Conservation (phyloP, 768 basidiomycete species). For the Boletus edulis region DNA sequence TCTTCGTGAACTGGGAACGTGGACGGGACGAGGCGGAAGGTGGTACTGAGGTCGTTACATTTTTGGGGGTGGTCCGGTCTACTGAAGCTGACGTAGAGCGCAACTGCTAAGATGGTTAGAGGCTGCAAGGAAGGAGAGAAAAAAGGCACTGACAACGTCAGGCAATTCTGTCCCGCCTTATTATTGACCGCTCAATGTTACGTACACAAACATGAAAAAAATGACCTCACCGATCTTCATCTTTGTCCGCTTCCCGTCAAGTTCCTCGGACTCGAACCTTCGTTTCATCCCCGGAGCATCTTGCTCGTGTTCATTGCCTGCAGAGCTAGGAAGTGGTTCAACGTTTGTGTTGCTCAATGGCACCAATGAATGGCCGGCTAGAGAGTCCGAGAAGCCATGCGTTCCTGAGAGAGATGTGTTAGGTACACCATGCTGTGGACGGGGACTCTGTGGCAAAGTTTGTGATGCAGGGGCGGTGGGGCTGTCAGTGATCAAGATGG, state of each 20-base stretch:
- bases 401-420: conserved; percentile 23
- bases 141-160: conserved; percentile 42
- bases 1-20: conserved; percentile 55
- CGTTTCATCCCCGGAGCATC: conserved; percentile 70
- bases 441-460: conserved; percentile 32
- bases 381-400: conserved; percentile 25
- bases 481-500: conserved; percentile 22
- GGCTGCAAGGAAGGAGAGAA: conserved; percentile 7
- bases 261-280: conserved; percentile 65
- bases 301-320: conserved; percentile 43
- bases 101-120: conserved; percentile 16
- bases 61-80: conserved; percentile 19
- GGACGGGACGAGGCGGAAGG: conserved; percentile 35
- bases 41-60: conserved; percentile 28
- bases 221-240: conserved; percentile 64
- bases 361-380: conserved; percentile 18
- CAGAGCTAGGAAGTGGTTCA: conserved; percentile 8
- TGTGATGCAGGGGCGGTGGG: conserved; percentile 26
- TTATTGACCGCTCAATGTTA: conserved; percentile 24
- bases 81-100: conserved; percentile 17
- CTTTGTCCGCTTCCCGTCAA: conserved; percentile 65
- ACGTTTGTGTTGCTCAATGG: conserved; percentile 13
- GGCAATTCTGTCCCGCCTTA: conserved; percentile 44
- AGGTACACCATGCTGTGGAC: conserved; percentile 22
- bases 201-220: conserved; percentile 23